Conservation (phyloP, 352 stramenopile species). For the Phytophthora aleatoria region DNA sequence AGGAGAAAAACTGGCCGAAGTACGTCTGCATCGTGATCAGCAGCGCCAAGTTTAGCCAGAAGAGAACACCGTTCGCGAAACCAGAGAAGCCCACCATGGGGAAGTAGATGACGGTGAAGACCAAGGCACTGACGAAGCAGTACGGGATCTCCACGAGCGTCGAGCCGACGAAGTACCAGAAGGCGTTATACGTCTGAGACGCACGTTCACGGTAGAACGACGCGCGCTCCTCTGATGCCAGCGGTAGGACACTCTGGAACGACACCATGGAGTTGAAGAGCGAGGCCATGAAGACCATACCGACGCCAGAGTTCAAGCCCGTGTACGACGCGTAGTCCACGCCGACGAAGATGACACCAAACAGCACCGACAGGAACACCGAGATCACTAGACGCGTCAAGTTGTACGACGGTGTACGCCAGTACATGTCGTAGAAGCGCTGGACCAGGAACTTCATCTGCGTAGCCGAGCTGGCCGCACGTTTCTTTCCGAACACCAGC, state of each 20-base stretch:
- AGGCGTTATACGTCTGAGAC: slow-evolving; percentile 41
- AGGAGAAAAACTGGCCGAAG: slow-evolving; percentile 32
- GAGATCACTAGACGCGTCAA: slow-evolving; percentile 64
- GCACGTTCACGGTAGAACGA: slow-evolving; percentile 80
- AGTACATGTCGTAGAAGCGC: slow-evolving; percentile 43
- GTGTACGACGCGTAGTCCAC: slow-evolving; percentile 40
- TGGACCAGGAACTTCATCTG: slow-evolving; percentile 38
- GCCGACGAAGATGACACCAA: slow-evolving; percentile 64
- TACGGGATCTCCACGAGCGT: slow-evolving; percentile 41
- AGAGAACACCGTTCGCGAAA: slow-evolving; percentile 45
- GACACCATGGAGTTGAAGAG: slow-evolving; percentile 68
- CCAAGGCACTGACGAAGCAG: slow-evolving; percentile 25
- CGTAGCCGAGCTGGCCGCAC: slow-evolving; percentile 22
- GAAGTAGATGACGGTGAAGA: slow-evolving; percentile 80
- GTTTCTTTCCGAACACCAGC: slow-evolving; percentile 38
- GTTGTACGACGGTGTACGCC: slow-evolving; percentile 71
- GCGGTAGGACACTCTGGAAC: slow-evolving; percentile 62
- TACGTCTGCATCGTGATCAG: slow-evolving; percentile 52
- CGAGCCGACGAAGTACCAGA: slow-evolving; percentile 61
- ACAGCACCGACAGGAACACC: slow-evolving; percentile 64
- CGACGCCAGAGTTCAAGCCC: slow-evolving; percentile 43
- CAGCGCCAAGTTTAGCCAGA: slow-evolving; percentile 47
- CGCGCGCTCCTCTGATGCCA: slow-evolving; percentile 78
- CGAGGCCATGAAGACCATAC: slow-evolving; percentile 79
- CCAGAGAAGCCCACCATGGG: slow-evolving; percentile 85